Conservation (phyloP, 768 basidiomycete species). For the Russula lepida region DNA sequence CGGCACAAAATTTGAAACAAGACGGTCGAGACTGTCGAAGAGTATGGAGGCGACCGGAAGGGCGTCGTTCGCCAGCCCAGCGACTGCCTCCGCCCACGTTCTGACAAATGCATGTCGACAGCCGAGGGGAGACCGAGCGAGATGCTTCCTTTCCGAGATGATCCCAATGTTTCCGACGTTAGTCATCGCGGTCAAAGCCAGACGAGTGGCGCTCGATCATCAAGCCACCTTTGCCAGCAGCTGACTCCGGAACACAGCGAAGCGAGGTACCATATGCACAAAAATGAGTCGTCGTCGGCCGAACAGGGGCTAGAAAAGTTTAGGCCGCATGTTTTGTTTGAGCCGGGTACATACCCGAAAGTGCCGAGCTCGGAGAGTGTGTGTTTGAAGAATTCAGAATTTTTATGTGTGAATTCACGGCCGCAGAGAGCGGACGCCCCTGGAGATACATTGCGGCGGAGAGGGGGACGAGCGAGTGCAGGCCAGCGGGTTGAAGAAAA, state of each 20-base stretch:
- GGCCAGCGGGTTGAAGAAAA: neutral
- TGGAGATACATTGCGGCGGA: neutral
- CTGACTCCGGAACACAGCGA: slow-evolving; percentile 4
- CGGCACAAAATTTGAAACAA: slow-evolving; percentile 8
- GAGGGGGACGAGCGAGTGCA: neutral
- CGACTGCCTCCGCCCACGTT: neutral
- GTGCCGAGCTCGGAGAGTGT: neutral
- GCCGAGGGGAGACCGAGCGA: neutral
- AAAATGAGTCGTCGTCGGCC: slow-evolving; percentile 1
- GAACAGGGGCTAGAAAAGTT: slow-evolving; percentile 11
- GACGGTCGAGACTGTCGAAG: slow-evolving; percentile 5
- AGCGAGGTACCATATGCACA: neutral
- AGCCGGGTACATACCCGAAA: neutral
- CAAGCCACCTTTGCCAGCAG: neutral
- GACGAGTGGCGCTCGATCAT: neutral
- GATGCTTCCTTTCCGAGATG: slow-evolving; percentile 4
- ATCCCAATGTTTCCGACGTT: neutral
- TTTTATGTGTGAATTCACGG: neutral
- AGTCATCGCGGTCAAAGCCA: neutral
- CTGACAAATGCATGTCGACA: neutral
- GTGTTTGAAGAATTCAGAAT: neutral
- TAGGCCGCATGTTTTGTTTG: neutral
- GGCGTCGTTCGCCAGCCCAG: neutral
- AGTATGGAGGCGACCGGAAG: neutral
- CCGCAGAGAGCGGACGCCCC: neutral